Base-by-base conservation (phyloP, 257 asterid species). In the Solanum pennellii region DNA sequence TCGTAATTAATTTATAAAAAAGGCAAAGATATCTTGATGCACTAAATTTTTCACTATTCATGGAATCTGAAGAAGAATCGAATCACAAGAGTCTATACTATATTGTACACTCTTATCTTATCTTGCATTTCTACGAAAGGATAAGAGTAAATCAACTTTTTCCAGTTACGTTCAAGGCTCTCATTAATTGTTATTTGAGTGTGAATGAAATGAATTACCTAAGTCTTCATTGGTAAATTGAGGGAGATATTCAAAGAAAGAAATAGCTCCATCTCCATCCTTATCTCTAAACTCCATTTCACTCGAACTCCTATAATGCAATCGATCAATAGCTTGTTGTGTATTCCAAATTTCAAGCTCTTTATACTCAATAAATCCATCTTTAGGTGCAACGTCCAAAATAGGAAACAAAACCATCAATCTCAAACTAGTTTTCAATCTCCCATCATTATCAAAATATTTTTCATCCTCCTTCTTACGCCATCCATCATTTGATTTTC, bases 281-380 rank as follows among this genome's bases (percentile, higher is more conserved):
- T 86, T 77, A 11, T 90, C 93, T 35, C 87, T 87, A 15, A 27
- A 84, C 25, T 85, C 80, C 89, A 90, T 68, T 82, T 86, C 92
- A 42, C 86, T 88, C 56, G 3, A 37, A 1, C 88, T 84, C 49
- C 83, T 83, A 25, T 86, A 82, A 86, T 88, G 75, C 88, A 91
- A 69, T 25, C 89, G 71, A 82, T 90, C 91, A 49, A 91, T 56
- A 1, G 91, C 87, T 66, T 87, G 91, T 65, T 90, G 89, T 31
- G 47, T 74, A 35, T 89, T 87, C 93, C 93, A 91, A 13, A 69
- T 86, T 56, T 83, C 89, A 4, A 91, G 89, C 89, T 90, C 93
- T 66, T 87, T 87, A 6, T 83, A 42, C 31, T 90, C 91, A 25
- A 91, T 45, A 52, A 85, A 88, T 14, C 91, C 91, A 75, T 91